Evolutionary conservation across 495 filamentous ascomycete genomes (phyloP), one percentile per base, ranked within the genome.

Genomic region (Chaetomidium leptoderma): DNA sequence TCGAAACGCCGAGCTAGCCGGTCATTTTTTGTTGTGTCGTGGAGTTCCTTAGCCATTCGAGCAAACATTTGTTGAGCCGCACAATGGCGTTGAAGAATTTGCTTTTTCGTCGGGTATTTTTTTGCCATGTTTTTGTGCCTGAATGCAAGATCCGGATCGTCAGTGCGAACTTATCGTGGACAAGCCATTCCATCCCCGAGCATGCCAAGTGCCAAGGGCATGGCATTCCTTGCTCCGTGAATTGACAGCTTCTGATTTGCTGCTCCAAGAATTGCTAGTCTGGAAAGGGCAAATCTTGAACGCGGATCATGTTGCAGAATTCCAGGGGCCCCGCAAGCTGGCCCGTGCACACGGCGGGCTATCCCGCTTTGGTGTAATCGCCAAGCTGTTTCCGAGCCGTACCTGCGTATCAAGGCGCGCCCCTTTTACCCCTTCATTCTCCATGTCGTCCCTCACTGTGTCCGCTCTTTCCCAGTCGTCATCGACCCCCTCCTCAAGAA

Each of bases 281-380:
- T 8, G 16, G 21, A 62, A 37, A 14, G 7, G 42, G 42, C 11
- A 27, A 23, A 32, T 1, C 5, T 14, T 8, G 10, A 19, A 48
- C 21, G 35, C 29, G 43, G 35, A 27, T 53, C 42, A 0, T 17
- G 59, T 43, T n/a, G 53, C 53, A 49, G 27, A n/a, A 39, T 14
- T 40, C 55, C 29, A 24, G 53, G 29, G 36, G 19, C 32, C 53
- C 48, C 53, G 6, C 42, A 37, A 17, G 13, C 4, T 57, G 53
- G 58, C 46, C 36, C 52, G 58, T 60, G 58, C 58, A 24, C n/a
- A 10, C 24, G 24, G 23, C 55, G 55, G 42, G 54, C 60, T 54
- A 54, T 58, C 35, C 55, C 60, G 55, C 55, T 54, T 48, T 0
- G 55, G 60, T 35, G 4, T 36, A 26, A 45, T 30, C 19, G 52